Base-by-base conservation (phyloP, 176 grass and related monocot species). In the Olyra latifolia region DNA sequence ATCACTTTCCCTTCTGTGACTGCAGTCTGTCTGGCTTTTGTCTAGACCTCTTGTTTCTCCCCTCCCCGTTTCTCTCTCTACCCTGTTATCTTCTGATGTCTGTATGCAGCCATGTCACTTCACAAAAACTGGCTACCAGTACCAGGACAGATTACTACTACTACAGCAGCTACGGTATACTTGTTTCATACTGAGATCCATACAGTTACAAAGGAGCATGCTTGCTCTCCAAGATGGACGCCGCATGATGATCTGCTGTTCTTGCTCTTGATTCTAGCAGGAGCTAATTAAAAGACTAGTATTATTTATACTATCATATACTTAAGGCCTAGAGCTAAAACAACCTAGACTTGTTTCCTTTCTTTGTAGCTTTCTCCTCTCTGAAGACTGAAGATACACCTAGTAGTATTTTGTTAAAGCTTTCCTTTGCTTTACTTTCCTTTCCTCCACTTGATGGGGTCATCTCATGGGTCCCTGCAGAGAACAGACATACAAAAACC, bases 101-200 rank as follows among this genome's bases (percentile, higher is more conserved):
- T 93, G 88, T 91, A 89, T 80, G 75, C 72, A 88, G 83, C 79
- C 82, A 87, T 70, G 58, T 56, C 72, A 75, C 38, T 69, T 78
- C 63, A 78, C 57, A 72, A 35, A 42, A 61, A 82, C 63, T 62
- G 63, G 78, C 57, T 77, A 62, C 56, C 46, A 83, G 72, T 10
- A 50, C 60, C 30, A 67, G 32, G 32, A 35, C 32, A 3, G 5
- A 2, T 35, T 35, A 35, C 62, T 30, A 39, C 48, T 30, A 46
- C 49, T 32, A 11, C 81, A 71, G 4, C 50, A 72, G 20, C 68
- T 78, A 73, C 56, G 62, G 32, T 80, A 22, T 74, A 54, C 40
- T 61, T 62, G 15, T 66, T 53, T 27, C 54, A 76, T 81, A 54
- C 27, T 75, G 40, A 69, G 75, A 85, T 85, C 43, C 54, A 10